Base-by-base conservation (phyloP, 2,329 filamentous ascomycete species). In the Alternaria ventricosa region DNA sequence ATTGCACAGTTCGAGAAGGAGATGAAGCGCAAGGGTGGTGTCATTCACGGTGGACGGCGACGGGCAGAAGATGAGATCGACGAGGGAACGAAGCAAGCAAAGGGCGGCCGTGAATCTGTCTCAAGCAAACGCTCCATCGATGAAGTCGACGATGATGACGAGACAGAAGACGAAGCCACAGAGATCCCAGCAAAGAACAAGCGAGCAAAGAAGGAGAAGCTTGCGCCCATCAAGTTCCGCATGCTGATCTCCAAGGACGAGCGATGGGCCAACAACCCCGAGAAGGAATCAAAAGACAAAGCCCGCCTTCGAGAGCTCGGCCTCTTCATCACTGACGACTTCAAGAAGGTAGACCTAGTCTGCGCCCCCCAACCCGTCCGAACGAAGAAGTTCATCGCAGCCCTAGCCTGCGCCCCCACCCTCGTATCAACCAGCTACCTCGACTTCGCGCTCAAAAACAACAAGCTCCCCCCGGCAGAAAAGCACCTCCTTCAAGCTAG, bases 1-100 rank as follows among this genome's bases (percentile, higher is more conserved):
- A 94, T 98, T 74, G 91, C 90, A 3, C 83, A 96, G 30, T 99
- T 96, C 74, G 92, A 98, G 75, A 97, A 96, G 77, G 96, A 99
- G 81, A 93, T 88, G 83, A 97, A 97, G 82, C 89, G 96, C 20
- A 87, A 87, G 49, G 89, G 89, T 13, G 89, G 89, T 44, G 87
- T 91, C 4, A 82, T 88, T 11, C 87, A 90, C 68, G 88, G 88
- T 36, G 77, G 71, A 57, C 74, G 75, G 73, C 81, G 79, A 63
- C 78, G 67, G 61, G 75, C 69, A 75, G 74, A 75, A 49, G 73
- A 78, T 47, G 82, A 82, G n/a, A 74, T 77, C 20, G 71, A 71
- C 3, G 80, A 80, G 15, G 79, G 71, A 43, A 49, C 75, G 3
- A 72, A 68, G 22, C 63, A 62, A 44, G 27, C 51, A 75, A 81